Evolutionary conservation across 2,329 filamentous ascomycete genomes (phyloP).

Genomic region (Clarireedia sp.): DNA sequence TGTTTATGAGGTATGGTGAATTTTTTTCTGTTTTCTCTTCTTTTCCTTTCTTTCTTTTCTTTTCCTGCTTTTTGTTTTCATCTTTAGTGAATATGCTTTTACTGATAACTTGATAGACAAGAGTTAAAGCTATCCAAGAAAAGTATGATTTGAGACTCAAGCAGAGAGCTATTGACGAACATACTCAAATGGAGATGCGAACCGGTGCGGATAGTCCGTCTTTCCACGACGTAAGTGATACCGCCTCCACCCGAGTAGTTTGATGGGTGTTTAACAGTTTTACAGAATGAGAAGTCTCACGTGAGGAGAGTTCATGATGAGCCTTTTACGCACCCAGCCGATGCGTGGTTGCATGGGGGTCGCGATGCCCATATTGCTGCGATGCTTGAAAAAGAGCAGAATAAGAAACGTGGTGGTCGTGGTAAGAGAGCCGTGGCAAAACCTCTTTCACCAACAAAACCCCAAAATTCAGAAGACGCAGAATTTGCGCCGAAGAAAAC

Average conservation of each 20-base stretch:
- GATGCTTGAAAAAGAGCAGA: slow-evolving; percentile 6
- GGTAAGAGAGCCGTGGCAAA: slow-evolving; percentile 7
- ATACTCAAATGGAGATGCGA: slow-evolving; percentile 12
- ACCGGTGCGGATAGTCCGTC: slow-evolving; percentile 17
- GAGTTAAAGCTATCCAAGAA: slow-evolving; percentile 18
- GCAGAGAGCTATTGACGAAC: slow-evolving; percentile 18
- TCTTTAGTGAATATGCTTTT: too few relatives aligned
- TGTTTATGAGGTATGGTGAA: slow-evolving; percentile 16
- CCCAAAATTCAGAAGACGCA: slow-evolving; percentile 3
- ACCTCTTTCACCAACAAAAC: slow-evolving; percentile 1
- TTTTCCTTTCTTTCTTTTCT: too few relatives aligned
- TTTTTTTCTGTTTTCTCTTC: slow-evolving; percentile 6
- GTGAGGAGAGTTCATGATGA: slow-evolving; percentile 4
- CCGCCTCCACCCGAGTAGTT: neutral
- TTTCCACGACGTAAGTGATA: slow-evolving; percentile 19
- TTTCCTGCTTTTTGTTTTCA: too few relatives aligned
- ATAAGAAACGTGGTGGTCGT: slow-evolving; percentile 3
- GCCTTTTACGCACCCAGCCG: neutral
- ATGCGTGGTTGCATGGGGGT: slow-evolving; percentile 4
- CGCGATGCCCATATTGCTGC: slow-evolving; percentile 5
- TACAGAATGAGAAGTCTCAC: slow-evolving; percentile 16
- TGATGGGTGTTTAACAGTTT: slow-evolving; percentile 8
- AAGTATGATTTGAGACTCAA: slow-evolving; percentile 14
- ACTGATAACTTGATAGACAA: neutral
- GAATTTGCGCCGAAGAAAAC: slow-evolving; percentile 11